These are phyloP conservation scores for Eucalyptus marginata DNA, from an alignment of 345 rosid genomes.

Conservation along the genomic window DNA sequence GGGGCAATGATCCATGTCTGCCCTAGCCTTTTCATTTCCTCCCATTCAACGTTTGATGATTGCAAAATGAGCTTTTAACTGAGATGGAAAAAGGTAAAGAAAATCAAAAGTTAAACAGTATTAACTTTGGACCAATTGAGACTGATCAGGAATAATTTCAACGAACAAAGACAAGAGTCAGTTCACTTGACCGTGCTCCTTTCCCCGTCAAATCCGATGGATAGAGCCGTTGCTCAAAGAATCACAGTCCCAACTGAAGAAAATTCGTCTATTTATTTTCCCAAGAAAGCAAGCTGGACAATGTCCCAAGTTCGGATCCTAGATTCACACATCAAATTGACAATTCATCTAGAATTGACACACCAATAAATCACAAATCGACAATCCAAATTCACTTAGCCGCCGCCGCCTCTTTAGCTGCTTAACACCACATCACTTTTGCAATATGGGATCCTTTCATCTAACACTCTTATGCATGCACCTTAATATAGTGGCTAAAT, in stretches of 20 bases:
- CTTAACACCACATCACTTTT: neutral
- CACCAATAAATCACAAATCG: neutral
- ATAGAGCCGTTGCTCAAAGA: neutral
- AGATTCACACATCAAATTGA: neutral
- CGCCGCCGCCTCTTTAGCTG: neutral
- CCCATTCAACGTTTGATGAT: conserved; percentile 31
- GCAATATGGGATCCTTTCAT: neutral
- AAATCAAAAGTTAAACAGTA: neutral
- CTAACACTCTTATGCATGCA: neutral
- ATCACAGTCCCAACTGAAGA: neutral
- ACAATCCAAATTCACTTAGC: neutral
- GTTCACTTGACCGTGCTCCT: neutral
- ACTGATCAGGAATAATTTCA: neutral
- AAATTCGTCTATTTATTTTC: neutral
- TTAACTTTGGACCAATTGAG: neutral
- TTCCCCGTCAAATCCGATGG: neutral
- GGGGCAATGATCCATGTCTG: conserved; percentile 35
- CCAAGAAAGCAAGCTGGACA: neutral
- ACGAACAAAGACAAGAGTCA: neutral
- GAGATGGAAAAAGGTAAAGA: neutral
- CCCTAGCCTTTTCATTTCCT: conserved; percentile 9
- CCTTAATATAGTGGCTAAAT: neutral
- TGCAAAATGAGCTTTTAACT: conserved; percentile 7
- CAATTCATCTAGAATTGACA: neutral
- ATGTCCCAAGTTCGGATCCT: neutral